Percentiles rank a stretch among this genome's conserved stretches.
Conservation (phyloP, 148 eudicot species). For the Vaccinium myrtillus region DNA sequence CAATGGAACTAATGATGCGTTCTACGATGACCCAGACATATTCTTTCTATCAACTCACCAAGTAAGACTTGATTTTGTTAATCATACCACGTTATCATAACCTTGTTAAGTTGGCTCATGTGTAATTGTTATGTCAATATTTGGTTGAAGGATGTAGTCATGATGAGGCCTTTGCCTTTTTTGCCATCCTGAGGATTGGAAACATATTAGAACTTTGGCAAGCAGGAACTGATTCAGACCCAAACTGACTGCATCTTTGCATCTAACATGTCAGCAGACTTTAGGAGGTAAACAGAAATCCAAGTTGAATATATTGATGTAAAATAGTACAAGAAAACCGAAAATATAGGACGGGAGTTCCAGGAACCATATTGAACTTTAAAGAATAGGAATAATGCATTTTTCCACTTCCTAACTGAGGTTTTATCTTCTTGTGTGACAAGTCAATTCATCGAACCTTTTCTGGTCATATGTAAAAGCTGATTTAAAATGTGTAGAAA, state of each 20-base stretch:
- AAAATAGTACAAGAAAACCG: not conserved
- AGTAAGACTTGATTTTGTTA: constrained; percentile 37
- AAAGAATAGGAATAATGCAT: not conserved
- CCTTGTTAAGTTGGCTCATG: constrained; percentile 11
- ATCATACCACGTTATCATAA: not conserved
- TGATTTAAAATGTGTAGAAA: not conserved
- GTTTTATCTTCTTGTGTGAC: not conserved
- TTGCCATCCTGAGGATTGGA: not conserved
- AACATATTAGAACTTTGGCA: not conserved
- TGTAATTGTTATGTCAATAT: not conserved
- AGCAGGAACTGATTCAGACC: not conserved
- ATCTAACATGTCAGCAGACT: not conserved
- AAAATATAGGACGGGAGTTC: not conserved
- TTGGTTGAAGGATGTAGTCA: not conserved
- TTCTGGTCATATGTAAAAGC: not conserved
- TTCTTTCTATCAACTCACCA: constrained; percentile 94
- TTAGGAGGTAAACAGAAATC: not conserved
- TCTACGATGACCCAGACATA: constrained; percentile 88
- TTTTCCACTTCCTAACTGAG: not conserved
- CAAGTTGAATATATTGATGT: not conserved
- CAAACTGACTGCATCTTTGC: not conserved
- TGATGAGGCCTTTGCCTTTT: not conserved
- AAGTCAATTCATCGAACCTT: not conserved
- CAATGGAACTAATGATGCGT: constrained; percentile 92
- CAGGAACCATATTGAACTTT: not conserved